Evolutionary conservation across 306 rosid species (phyloP).

Genomic region (Medicago truncatula): MtrunA17r5.0-ANR NC_053048.1:39465001-39465500

Average conservation of each 20-base stretch:
- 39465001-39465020: constrained; percentile 27
- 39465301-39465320: no score
- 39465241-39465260: background rate
- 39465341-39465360: no score
- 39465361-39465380: no score
- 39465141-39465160: background rate
- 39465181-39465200: constrained; percentile 26
- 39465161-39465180: background rate
- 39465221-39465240: constrained; percentile 21
- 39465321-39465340: no score
- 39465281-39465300: no score
- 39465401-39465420: no score
- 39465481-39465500: no score
- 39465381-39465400: no score
- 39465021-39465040: constrained; percentile 8
- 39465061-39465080: background rate
- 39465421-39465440: no score
- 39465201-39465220: background rate
- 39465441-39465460: no score
- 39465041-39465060: constrained; percentile 26
- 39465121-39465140: constrained; percentile 22
- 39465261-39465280: no score
- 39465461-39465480: no score
- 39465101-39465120: constrained; percentile 39
- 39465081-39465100: background rate